phyloP scores from a whole-genome alignment of 2,329 filamentous ascomycete genomes.

The Metarhizium sp. region DNA sequence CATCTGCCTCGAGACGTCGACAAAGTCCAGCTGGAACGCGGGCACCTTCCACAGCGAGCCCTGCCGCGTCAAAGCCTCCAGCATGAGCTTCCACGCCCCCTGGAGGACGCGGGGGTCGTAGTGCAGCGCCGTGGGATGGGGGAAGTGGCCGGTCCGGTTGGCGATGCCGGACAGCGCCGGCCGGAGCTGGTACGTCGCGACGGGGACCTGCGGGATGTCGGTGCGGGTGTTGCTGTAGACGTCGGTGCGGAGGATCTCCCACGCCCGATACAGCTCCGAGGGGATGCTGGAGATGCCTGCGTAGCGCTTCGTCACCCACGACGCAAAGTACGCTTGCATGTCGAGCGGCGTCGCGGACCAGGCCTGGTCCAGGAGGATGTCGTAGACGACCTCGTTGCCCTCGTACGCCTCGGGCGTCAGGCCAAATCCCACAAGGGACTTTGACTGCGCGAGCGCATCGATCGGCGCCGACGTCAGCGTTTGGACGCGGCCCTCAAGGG shows the following conservation, averaged over 20 bases:
- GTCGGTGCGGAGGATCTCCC: slow-evolving; percentile 33
- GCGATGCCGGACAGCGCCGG: slow-evolving; percentile 31
- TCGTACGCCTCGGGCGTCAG: slow-evolving; percentile 40
- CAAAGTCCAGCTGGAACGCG: slow-evolving; percentile 34
- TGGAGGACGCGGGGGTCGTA: slow-evolving; percentile 30
- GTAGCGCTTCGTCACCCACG: slow-evolving; percentile 36
- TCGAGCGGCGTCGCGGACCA: slow-evolving; percentile 35
- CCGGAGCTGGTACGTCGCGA: slow-evolving; percentile 35
- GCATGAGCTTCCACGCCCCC: slow-evolving; percentile 28
- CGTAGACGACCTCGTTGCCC: slow-evolving; percentile 43
- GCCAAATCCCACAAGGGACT: slow-evolving; percentile 36
- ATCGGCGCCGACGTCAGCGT: slow-evolving; percentile 38
- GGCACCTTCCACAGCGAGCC: slow-evolving; percentile 28
- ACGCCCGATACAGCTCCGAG: slow-evolving; percentile 28
- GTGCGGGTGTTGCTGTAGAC: slow-evolving; percentile 40
- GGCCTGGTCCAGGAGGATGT: slow-evolving; percentile 39
- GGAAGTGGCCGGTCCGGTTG: slow-evolving; percentile 26
- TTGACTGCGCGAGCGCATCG: slow-evolving; percentile 30
- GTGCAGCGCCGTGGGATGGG: slow-evolving; percentile 28
- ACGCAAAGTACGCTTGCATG: slow-evolving; percentile 32
- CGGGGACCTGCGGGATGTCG: slow-evolving; percentile 28
- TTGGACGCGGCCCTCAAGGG: slow-evolving; percentile 38
- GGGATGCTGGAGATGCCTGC: slow-evolving; percentile 16
- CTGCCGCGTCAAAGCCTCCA: slow-evolving; percentile 22
- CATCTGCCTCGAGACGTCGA: slow-evolving; percentile 40